These are phyloP conservation scores for Dendrobium officinale DNA, from an alignment of 106 monocot genomes.

Conservation along the genomic window DNA sequence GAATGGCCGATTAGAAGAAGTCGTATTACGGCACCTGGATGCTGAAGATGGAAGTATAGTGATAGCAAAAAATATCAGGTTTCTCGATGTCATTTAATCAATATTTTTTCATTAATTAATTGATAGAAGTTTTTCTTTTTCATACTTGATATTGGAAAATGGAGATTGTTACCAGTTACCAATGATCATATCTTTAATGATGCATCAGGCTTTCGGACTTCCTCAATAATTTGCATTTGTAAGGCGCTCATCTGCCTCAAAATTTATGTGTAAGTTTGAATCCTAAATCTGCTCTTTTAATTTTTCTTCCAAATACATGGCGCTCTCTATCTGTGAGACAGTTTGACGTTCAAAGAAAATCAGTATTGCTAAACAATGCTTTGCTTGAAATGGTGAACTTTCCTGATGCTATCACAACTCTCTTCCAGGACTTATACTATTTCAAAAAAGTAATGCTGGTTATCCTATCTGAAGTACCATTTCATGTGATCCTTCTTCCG, in stretches of 20 bases:
- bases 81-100: conserved; percentile 3
- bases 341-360: not conserved
- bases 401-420: not conserved
- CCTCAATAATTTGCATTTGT: conserved; percentile 46
- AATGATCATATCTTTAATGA: conserved; percentile 2
- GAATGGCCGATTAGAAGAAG: conserved; percentile 95
- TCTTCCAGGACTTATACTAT: not conserved
- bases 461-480: not conserved
- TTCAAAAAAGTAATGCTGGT: not conserved
- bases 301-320: not conserved
- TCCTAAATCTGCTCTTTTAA: not conserved
- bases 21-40: conserved; percentile 76
- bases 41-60: conserved; percentile 85
- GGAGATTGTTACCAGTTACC: conserved; percentile 2
- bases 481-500: not conserved
- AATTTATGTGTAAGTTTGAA: conserved; percentile 11
- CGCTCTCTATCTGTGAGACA: not conserved
- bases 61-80: conserved; percentile 93
- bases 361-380: no score
- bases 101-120: not conserved
- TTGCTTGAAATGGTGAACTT: not conserved
- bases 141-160: not conserved
- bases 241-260: conserved; percentile 8
- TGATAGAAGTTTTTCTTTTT: not conserved
- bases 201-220: conserved; percentile 86